These are phyloP conservation scores for Plasmodium malariae DNA, from an alignment of 169 alveolate species.

Conservation along the genomic window DNA sequence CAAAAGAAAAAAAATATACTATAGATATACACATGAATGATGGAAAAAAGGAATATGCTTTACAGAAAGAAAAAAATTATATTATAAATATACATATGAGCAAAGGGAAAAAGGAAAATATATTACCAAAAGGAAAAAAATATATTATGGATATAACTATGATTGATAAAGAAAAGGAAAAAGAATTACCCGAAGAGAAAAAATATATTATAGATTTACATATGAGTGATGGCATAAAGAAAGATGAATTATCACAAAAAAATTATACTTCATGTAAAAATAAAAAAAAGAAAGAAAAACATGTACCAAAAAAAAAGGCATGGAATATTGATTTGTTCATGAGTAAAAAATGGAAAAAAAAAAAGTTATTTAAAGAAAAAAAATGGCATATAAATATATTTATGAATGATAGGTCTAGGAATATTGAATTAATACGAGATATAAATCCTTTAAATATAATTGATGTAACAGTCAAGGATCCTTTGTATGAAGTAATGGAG, in stretches of 20 bases:
- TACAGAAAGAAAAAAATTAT: not conserved
- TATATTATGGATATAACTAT: not conserved
- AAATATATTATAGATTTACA: not conserved
- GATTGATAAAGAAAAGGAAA: not conserved
- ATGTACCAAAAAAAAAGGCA: no score
- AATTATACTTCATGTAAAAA: not conserved
- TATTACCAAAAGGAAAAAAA: slow-evolving; percentile 8
- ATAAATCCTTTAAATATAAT: not conserved
- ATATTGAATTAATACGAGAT: not conserved
- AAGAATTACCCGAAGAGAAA: slow-evolving; percentile 4
- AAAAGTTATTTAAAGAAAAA: not conserved
- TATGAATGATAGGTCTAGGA: not conserved
- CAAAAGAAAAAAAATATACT: slow-evolving; percentile 8
- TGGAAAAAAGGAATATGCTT: not conserved
- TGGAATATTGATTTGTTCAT: no score
- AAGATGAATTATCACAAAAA: not conserved
- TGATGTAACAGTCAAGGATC: not conserved
- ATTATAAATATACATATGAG: no score
- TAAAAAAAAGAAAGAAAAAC: no score
- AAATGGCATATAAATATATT: not conserved
- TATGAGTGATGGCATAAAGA: not conserved
- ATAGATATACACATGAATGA: not conserved
- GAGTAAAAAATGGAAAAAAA: not conserved
- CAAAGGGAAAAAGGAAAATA: not conserved
- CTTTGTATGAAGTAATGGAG: not conserved